Conservation (phyloP, 2,329 filamentous ascomycete species). For the Rutstroemia sp. region DNA sequence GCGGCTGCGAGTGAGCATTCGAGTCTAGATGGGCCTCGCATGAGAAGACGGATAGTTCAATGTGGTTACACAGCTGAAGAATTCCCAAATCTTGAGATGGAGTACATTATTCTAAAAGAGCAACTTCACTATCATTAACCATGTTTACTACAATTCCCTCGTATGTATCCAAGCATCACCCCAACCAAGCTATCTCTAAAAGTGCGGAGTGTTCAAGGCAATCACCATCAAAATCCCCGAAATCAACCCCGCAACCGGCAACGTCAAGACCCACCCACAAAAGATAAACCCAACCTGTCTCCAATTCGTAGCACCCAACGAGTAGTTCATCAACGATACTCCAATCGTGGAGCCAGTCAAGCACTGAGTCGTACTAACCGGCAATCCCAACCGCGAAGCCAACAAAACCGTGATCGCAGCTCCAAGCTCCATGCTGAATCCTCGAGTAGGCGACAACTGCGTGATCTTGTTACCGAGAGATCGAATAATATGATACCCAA, state of each 20-base stretch:
- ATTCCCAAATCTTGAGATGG: too few relatives aligned
- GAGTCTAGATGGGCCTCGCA: too few relatives aligned
- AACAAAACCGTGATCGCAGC: slow-evolving; percentile 68
- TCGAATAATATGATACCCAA: slow-evolving; percentile 70
- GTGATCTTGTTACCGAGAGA: not conserved
- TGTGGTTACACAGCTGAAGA: too few relatives aligned
- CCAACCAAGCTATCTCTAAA: not conserved
- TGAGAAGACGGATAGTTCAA: too few relatives aligned
- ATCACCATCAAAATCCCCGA: slow-evolving; percentile 9
- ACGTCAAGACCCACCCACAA: slow-evolving; percentile 50
- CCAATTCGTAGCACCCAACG: slow-evolving; percentile 64
- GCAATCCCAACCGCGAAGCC: slow-evolving; percentile 63
- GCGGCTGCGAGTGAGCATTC: too few relatives aligned
- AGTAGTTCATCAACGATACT: slow-evolving; percentile 69
- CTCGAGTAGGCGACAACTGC: slow-evolving; percentile 38
- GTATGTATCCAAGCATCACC: not conserved
- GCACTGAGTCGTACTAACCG: slow-evolving; percentile 73
- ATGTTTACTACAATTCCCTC: not conserved
- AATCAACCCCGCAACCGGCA: slow-evolving; percentile 9
- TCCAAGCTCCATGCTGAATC: slow-evolving; percentile 70
- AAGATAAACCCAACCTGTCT: slow-evolving; percentile 60
- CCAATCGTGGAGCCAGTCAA: slow-evolving; percentile 72
- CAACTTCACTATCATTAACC: not conserved
- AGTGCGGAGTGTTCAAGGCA: slow-evolving; percentile 4
- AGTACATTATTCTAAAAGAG: too few relatives aligned